Evolutionary conservation across 192 early-diverging fungal species (phyloP).

Genomic region (Geosiphon pyriformis): DNA sequence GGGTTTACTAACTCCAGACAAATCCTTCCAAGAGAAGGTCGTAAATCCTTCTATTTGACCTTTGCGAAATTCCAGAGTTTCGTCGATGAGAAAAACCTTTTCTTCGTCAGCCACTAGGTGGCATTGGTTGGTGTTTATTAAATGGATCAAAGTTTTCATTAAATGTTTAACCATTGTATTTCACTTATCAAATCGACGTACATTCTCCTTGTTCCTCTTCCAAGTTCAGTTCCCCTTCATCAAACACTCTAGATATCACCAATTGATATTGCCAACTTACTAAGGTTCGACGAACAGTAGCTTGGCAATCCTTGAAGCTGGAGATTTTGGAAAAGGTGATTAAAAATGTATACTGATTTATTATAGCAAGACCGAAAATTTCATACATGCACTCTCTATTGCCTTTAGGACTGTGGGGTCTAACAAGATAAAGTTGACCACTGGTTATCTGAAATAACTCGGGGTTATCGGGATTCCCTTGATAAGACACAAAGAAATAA

Average conservation of each 20-base stretch:
- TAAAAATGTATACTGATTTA: not conserved
- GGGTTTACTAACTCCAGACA: slow-evolving; percentile 38
- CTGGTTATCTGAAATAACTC: slow-evolving; percentile 53
- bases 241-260: slow-evolving; percentile 67
- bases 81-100: slow-evolving; percentile 64
- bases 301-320: slow-evolving; percentile 61
- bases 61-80: slow-evolving; percentile 42
- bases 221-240: slow-evolving; percentile 69
- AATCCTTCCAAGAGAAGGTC: slow-evolving; percentile 53
- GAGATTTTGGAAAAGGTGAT: not conserved
- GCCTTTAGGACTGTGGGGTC: slow-evolving; percentile 37
- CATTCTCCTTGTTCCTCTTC: slow-evolving; percentile 34
- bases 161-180: not conserved
- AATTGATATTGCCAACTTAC: slow-evolving; percentile 65
- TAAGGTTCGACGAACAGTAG: slow-evolving; percentile 63
- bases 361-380: not conserved
- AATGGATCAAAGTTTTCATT: not conserved
- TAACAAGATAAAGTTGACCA: slow-evolving; percentile 62
- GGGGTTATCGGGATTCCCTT: slow-evolving; percentile 30
- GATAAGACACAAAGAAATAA: not conserved
- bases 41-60: slow-evolving; percentile 30
- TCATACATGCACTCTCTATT: slow-evolving; percentile 46
- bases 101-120: slow-evolving; percentile 52
- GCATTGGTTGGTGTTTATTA: not conserved
- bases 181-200: not conserved